These are phyloP conservation scores for Auricularia auricula-judae DNA, from an alignment of 768 basidiomycete species.

Conservation along the genomic window DNA sequence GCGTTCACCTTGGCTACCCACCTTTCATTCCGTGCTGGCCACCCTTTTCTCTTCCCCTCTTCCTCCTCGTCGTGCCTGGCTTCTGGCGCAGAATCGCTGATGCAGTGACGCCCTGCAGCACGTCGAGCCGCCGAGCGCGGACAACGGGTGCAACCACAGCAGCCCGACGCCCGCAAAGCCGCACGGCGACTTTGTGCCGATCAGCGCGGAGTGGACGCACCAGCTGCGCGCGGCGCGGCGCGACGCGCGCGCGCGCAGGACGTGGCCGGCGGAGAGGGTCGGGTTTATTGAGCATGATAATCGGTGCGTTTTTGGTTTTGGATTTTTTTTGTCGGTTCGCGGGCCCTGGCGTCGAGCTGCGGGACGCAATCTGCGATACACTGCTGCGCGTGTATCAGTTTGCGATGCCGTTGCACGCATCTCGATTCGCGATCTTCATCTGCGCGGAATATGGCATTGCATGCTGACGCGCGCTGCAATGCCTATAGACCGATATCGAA, in stretches of 20 bases:
- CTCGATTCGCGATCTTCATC: no score
- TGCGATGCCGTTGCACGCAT: no score
- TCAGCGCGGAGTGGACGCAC: constrained; percentile 40
- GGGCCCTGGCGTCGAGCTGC: no score
- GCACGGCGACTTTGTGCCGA: constrained; percentile 49
- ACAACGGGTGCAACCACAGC: constrained; percentile 62
- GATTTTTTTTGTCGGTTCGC: no score
- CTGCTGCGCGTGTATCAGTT: no score
- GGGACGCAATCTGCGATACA: no score
- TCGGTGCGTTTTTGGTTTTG: constrained; percentile 31
- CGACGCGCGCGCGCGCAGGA: constrained; percentile 27
- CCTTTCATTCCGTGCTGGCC: no score
- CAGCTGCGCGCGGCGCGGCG: constrained; percentile 50
- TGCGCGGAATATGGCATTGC: no score
- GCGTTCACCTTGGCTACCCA: no score
- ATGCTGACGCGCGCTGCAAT: not conserved
- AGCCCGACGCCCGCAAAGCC: constrained; percentile 46
- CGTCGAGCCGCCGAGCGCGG: constrained; percentile 39
- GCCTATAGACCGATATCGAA: constrained; percentile 60
- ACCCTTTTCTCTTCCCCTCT: not conserved
- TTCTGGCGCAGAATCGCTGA: no score
- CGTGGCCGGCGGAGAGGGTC: constrained; percentile 51
- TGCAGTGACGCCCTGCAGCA: constrained; percentile 29
- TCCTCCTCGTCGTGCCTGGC: not conserved
- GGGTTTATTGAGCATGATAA: constrained; percentile 70